Evolutionary conservation across 805 yeast species (phyloP), one percentile per base, ranked within the genome.

Genomic region (Saturnispora gosingensis): DNA sequence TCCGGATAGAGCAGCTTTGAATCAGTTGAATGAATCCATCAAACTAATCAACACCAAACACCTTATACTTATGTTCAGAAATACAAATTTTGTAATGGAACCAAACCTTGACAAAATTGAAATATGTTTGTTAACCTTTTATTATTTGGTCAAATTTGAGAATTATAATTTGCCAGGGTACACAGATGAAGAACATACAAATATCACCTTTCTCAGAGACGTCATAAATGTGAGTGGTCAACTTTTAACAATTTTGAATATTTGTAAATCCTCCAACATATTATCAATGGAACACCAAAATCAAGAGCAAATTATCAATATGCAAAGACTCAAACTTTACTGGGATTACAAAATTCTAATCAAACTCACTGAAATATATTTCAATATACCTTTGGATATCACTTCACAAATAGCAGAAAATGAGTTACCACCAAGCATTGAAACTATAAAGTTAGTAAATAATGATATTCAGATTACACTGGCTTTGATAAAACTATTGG

Each of bases 41-140:
- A 66, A 65, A 49, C 54, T 68, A 46, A 61, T 68, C 58, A 56
- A 63, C 65, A 48, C 68, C 62, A 51, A 64, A 62, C 59, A 74
- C 73, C 34, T 71, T 65, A 59, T 74, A 67, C 55, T 78, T 63
- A 56, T 77, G 71, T 58, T 69, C 68, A 44, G 76, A 71, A 50
- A 76, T 57, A 70, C 77, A 53, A 76, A 77, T 60, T 75, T 74
- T 43, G 49, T 51, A 3, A 69, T 73, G 53, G 74, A 74, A 52
- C 72, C 76, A 7, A 70, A 76, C 3, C 60, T 76, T 25, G 69
- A 66, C 54, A 79, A 75, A 58, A 63, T 79, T 32, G 82, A 78
- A 59, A 76, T 79, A 11, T 71, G 75, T 47, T 62, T 77, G 40
- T 58, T 79, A 53, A 67, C 77, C 51, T 68, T 78, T 50, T 73